A percentile compares a stretch with the other conserved stretches of the same genome.
These are phyloP conservation scores for Solanum chacoense DNA, from an alignment of 305 asterid species.

Conservation along the genomic window DNA sequence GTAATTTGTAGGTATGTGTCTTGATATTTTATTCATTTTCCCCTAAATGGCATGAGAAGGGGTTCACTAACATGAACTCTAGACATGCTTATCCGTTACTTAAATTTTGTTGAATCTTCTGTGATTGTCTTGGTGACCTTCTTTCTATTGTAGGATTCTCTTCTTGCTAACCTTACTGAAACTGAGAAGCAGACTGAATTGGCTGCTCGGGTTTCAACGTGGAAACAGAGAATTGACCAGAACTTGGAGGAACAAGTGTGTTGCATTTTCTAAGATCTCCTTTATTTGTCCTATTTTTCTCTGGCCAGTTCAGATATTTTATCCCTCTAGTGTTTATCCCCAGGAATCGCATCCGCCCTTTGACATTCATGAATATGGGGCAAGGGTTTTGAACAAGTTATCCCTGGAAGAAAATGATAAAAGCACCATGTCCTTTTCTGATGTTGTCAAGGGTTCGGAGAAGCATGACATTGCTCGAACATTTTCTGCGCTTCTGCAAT, in stretches of 20 bases:
- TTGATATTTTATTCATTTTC: neutral
- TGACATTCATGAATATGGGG: conserved; percentile 87
- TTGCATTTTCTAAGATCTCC: conserved; percentile 1
- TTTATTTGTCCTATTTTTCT: neutral
- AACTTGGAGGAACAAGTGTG: conserved; percentile 78
- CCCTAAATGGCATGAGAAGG: neutral
- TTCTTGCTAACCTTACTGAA: conserved; percentile 73
- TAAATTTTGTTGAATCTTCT: neutral
- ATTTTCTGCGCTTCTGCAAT: conserved; percentile 90
- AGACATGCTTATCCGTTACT: neutral
- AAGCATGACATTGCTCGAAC: conserved; percentile 93
- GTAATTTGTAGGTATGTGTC: neutral
- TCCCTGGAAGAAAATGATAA: conserved; percentile 25
- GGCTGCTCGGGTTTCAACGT: conserved; percentile 81
- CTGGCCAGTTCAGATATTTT: neutral
- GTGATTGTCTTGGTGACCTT: neutral
- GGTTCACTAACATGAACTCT: neutral
- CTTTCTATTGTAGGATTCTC: conserved; percentile 54
- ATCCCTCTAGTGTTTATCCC: conserved; percentile 1
- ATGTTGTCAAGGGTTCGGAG: conserved; percentile 64
- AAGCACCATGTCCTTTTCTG: conserved; percentile 43
- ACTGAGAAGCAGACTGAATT: conserved; percentile 75
- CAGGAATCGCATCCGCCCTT: conserved; percentile 90
- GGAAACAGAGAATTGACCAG: conserved; percentile 94
- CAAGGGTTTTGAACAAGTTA: conserved; percentile 52